These are phyloP conservation scores for Trametes meyenii DNA, from an alignment of 768 basidiomycete genomes.

Conservation along the genomic window DNA sequence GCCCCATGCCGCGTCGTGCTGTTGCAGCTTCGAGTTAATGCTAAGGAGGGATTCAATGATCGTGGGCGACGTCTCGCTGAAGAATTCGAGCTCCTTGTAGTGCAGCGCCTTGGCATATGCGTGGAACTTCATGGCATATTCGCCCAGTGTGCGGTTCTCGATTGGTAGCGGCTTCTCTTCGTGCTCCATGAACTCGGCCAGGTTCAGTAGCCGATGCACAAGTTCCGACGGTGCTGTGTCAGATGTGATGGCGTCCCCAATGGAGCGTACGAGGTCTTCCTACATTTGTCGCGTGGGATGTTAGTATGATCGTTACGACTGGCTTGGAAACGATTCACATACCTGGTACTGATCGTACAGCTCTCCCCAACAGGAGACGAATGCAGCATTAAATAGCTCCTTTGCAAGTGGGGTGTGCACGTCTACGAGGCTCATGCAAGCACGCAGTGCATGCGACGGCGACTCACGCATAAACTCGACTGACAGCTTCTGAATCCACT, in stretches of 20 bases:
- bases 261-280: slow-evolving; percentile 93
- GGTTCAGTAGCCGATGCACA: slow-evolving; percentile 86
- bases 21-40: slow-evolving; percentile 95
- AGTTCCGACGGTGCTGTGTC: slow-evolving; percentile 81
- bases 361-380: slow-evolving; percentile 96
- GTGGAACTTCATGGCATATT: slow-evolving; percentile 90
- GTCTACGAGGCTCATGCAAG: slow-evolving; percentile 93
- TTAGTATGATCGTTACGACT: not conserved
- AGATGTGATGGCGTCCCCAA: slow-evolving; percentile 84
- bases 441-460: slow-evolving; percentile 95
- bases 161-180: slow-evolving; percentile 96
- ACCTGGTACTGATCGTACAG: slow-evolving; percentile 97
- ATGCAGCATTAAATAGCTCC: slow-evolving; percentile 97
- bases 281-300: slow-evolving; percentile 33
- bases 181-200: slow-evolving; percentile 99
- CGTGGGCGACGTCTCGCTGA: slow-evolving; percentile 84
- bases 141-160: slow-evolving; percentile 89
- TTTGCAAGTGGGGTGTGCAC: slow-evolving; percentile 88
- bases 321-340: not conserved
- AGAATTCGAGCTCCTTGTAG: slow-evolving; percentile 98
- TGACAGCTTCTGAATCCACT: slow-evolving; percentile 92
- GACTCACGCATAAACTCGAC: slow-evolving; percentile 98
- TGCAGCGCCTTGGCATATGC: slow-evolving; percentile 98
- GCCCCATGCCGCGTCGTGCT: slow-evolving; percentile 98
- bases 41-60: slow-evolving; percentile 95